Evolutionary conservation across 495 filamentous ascomycete genomes (phyloP).

Genomic region (Oidiodendron maius): DNA sequence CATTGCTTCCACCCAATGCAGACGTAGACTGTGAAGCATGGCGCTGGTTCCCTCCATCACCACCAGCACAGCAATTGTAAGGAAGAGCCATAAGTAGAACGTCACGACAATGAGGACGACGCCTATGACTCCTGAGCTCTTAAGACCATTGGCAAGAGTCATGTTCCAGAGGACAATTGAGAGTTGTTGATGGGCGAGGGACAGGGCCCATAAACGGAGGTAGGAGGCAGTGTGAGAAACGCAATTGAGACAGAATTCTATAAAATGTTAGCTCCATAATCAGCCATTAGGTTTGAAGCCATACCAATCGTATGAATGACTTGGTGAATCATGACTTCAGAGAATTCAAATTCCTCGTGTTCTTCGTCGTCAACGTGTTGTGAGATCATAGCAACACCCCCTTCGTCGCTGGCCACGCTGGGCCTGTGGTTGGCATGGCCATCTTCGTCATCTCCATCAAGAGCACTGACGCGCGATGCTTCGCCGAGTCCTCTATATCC

Average conservation of each 20-base stretch:
- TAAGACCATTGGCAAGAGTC: conserved; percentile 77
- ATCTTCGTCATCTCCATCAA: conserved; percentile 77
- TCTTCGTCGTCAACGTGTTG: conserved; percentile 68
- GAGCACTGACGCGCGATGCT: conserved; percentile 73
- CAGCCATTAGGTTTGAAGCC: conserved; percentile 13
- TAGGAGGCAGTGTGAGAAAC: conserved; percentile 99
- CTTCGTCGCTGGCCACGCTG: conserved; percentile 74
- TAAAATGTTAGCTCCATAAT: conserved; percentile 8
- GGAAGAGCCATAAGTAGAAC: conserved; percentile 83
- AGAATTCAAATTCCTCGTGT: conserved; percentile 95
- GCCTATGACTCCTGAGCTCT: conserved; percentile 56
- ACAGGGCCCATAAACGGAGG: conserved; percentile 96
- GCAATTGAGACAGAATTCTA: conserved; percentile 98
- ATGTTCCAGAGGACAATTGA: conserved; percentile 94
- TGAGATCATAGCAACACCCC: conserved; percentile 86
- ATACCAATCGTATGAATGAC: conserved; percentile 96
- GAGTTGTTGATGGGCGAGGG: conserved; percentile 95
- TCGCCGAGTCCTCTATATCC: conserved; percentile 93
- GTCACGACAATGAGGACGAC: conserved; percentile 71
- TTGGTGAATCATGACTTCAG: conserved; percentile 96
- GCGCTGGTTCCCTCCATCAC: conserved; percentile 85
- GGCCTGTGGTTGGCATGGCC: conserved; percentile 54
- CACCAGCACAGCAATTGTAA: conserved; percentile 48
- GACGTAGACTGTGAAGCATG: conserved; percentile 88
- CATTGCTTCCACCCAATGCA: conserved; percentile 99